Evolutionary conservation across 78 protist genomes (phyloP).

Genomic region (Neovahlkampfia damariscottae): DNA sequence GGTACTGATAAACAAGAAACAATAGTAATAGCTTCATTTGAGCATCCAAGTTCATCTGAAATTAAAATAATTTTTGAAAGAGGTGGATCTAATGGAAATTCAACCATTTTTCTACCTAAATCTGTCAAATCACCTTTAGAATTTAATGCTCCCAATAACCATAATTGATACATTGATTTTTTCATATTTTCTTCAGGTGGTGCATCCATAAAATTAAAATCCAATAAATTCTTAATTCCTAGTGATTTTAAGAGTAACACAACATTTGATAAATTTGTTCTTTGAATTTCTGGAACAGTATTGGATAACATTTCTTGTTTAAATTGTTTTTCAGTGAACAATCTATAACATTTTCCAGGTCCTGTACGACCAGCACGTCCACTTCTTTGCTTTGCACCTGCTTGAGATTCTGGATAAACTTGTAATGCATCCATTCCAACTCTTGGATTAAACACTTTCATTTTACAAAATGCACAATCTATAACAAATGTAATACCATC

Average conservation of each 20-base stretch:
- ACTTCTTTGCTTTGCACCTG: slow-evolving; percentile 90
- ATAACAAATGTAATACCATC: slow-evolving; percentile 89
- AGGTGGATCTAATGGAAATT: slow-evolving; percentile 96
- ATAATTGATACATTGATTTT: slow-evolving; percentile 85
- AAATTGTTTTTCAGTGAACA: slow-evolving; percentile 67
- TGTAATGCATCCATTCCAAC: slow-evolving; percentile 90
- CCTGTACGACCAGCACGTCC: slow-evolving; percentile 98
- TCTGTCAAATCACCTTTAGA: slow-evolving; percentile 71
- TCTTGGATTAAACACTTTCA: slow-evolving; percentile 54
- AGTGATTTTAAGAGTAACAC: slow-evolving; percentile 90
- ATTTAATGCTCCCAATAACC: slow-evolving; percentile 94
- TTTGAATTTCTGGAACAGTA: slow-evolving; percentile 94
- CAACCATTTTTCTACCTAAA: slow-evolving; percentile 63
- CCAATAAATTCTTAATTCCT: slow-evolving; percentile 78
- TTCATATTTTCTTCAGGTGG: slow-evolving; percentile 92
- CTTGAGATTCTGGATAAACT: slow-evolving; percentile 50
- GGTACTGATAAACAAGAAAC: slow-evolving; percentile 84
- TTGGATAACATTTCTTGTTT: slow-evolving; percentile 54
- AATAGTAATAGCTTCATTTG: slow-evolving; percentile 61
- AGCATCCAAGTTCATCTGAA: slow-evolving; percentile 23
- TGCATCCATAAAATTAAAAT: slow-evolving; percentile 97
- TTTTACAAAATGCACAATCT: slow-evolving; percentile 85
- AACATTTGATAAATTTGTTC: slow-evolving; percentile 85
- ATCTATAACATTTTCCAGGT: slow-evolving; percentile 80
- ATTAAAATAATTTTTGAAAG: slow-evolving; percentile 77